phyloP scores from a whole-genome alignment of 108 stramenopile species.

The Cylindrotheca closterium region DNA sequence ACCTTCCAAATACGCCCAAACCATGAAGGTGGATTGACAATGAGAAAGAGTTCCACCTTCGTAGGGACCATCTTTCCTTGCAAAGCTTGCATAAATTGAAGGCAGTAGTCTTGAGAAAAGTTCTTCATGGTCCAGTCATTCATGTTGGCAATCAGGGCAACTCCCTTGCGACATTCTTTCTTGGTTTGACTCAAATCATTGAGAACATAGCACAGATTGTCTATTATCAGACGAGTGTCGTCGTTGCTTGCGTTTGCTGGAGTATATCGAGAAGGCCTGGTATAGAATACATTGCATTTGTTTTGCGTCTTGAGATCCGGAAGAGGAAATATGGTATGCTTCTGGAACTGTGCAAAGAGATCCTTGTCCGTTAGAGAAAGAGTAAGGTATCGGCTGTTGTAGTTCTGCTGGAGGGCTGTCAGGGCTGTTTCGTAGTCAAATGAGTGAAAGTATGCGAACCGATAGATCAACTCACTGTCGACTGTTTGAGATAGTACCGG shows the following conservation, averaged over 20 bases:
- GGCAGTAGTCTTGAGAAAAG: slow-evolving; percentile 39
- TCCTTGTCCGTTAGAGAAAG: no score
- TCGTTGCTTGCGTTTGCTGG: slow-evolving; percentile 35
- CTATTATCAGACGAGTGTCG: slow-evolving; percentile 30
- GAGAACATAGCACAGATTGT: no score
- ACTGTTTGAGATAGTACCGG: no score
- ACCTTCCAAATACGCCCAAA: slow-evolving; percentile 44
- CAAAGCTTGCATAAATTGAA: slow-evolving; percentile 40
- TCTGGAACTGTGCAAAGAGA: slow-evolving; percentile 29
- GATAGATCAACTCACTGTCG: no score
- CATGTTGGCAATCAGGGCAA: slow-evolving; percentile 61
- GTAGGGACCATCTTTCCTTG: slow-evolving; percentile 45
- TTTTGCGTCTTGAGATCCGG: slow-evolving; percentile 41
- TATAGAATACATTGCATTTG: slow-evolving; percentile 45
- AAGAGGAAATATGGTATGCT: slow-evolving; percentile 43
- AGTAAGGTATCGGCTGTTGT: no score
- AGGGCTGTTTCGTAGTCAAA: no score
- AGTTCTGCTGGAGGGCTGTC: no score
- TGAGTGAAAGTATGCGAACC: no score
- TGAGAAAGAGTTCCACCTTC: slow-evolving; percentile 44
- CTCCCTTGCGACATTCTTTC: slow-evolving; percentile 26
- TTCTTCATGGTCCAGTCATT: slow-evolving; percentile 44
- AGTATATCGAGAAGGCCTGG: slow-evolving; percentile 46
- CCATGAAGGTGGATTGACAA: slow-evolving; percentile 60
- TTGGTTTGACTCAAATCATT: no score